A percentile compares a stretch with the other conserved stretches of the same genome.
Conservation (phyloP, 2,329 filamentous ascomycete species). For the Trichoderma sp. region DNA sequence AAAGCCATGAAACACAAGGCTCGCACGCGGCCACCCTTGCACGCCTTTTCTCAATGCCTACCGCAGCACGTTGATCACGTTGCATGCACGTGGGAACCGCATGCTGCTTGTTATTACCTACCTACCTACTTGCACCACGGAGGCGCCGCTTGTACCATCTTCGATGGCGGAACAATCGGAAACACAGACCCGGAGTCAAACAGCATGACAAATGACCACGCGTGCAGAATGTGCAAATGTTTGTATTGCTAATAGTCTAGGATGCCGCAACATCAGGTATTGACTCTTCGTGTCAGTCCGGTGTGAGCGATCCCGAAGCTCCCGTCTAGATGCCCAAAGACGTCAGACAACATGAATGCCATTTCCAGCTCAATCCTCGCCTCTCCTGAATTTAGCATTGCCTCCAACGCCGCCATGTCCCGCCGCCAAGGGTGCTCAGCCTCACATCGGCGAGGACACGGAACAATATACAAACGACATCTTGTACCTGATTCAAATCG, state of each 20-base stretch:
- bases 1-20: neutral
- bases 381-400: neutral
- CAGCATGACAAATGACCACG: neutral
- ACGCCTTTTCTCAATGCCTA: slow-evolving; percentile 8
- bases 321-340: slow-evolving; percentile 10
- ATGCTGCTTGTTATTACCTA: neutral
- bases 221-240: neutral
- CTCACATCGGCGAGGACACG: neutral
- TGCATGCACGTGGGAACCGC: slow-evolving; percentile 2
- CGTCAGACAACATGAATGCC: slow-evolving; percentile 1
- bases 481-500: neutral
- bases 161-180: neutral
- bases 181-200: neutral
- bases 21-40: slow-evolving; percentile 4
- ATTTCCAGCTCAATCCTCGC: neutral
- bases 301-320: slow-evolving; percentile 19
- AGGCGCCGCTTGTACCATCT: neutral
- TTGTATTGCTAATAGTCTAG: neutral
- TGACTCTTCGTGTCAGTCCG: neutral
- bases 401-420: neutral
- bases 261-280: neutral
- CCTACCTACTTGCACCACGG: neutral
- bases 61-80: neutral
- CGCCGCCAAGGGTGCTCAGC: slow-evolving; percentile 4
- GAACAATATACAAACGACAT: neutral